Conservation (phyloP, 2,329 filamentous ascomycete species). For the Trichoderma citrinoviride region DNA sequence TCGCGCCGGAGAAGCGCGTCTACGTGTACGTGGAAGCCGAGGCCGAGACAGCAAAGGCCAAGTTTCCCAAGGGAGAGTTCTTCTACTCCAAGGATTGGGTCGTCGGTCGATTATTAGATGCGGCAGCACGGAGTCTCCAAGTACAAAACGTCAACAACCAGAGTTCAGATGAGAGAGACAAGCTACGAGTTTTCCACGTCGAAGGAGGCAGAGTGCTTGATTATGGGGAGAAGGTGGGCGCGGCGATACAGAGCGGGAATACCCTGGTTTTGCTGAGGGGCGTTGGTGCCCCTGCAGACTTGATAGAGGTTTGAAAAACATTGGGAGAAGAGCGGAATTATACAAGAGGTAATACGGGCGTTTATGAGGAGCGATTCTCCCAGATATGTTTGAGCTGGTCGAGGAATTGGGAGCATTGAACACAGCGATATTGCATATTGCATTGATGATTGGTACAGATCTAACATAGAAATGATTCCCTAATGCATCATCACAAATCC, state of each 20-base stretch:
- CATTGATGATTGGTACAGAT: too few species aligned
- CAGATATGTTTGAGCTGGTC: background rate
- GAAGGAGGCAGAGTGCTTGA: conserved; percentile 84
- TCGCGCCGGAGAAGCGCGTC: conserved; percentile 78
- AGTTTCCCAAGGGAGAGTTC: conserved; percentile 77
- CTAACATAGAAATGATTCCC: too few species aligned
- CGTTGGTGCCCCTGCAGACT: conserved; percentile 72
- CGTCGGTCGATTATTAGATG: conserved; percentile 78
- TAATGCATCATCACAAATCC: too few species aligned
- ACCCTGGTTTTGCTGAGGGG: conserved; percentile 86
- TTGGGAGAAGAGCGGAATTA: background rate
- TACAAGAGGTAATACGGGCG: background rate
- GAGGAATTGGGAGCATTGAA: background rate
- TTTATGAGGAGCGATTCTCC: background rate
- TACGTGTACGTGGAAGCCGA: conserved; percentile 91
- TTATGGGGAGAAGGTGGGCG: conserved; percentile 82
- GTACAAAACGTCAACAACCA: conserved; percentile 83
- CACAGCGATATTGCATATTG: background rate
- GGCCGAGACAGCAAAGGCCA: conserved; percentile 77
- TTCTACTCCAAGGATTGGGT: conserved; percentile 84
- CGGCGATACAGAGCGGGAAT: conserved; percentile 73
- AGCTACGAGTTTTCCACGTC: conserved; percentile 86
- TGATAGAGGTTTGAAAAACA: conserved; percentile 52
- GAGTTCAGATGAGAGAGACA: conserved; percentile 70
- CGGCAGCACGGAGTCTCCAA: conserved; percentile 72